Conservation (phyloP, 108 stramenopile genomes). For the Skeletonema costatum region DNA sequence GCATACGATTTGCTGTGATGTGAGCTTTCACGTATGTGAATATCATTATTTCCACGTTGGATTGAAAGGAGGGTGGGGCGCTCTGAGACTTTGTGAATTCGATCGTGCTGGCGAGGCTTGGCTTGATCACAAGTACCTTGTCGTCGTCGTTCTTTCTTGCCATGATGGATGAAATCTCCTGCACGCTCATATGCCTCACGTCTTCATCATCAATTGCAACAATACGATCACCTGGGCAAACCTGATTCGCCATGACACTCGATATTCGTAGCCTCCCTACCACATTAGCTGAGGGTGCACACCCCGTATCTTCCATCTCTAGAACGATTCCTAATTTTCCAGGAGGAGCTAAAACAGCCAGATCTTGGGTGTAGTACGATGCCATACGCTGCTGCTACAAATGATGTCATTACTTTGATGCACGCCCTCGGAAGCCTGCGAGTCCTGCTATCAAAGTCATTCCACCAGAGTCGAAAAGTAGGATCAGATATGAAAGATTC, state of each 20-base stretch:
- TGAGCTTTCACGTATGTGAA: constrained; percentile 1
- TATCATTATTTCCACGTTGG: neutral
- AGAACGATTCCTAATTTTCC: constrained; percentile 90
- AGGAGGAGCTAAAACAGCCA: constrained; percentile 76
- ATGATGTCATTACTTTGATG: neutral
- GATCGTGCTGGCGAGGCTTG: neutral
- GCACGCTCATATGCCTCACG: constrained; percentile 85
- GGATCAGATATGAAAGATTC: neutral
- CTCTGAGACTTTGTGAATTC: neutral
- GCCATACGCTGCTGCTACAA: neutral
- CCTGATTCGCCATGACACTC: constrained; percentile 70
- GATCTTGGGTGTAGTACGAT: constrained; percentile 26
- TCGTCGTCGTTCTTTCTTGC: constrained; percentile 85
- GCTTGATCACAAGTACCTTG: constrained; percentile 65
- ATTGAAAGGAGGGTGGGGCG: neutral
- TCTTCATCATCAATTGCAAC: constrained; percentile 90
- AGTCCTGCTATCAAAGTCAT: neutral
- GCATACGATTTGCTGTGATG: neutral
- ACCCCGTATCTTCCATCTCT: neutral
- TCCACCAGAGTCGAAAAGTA: neutral
- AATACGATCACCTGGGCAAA: constrained; percentile 86
- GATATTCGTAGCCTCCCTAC: constrained; percentile 87
- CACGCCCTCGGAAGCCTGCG: neutral
- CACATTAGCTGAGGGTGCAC: constrained; percentile 56
- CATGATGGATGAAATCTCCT: constrained; percentile 91